Conservation (phyloP, 2,329 filamentous ascomycete genomes). For the Cercospora zeae-maydis region DNA sequence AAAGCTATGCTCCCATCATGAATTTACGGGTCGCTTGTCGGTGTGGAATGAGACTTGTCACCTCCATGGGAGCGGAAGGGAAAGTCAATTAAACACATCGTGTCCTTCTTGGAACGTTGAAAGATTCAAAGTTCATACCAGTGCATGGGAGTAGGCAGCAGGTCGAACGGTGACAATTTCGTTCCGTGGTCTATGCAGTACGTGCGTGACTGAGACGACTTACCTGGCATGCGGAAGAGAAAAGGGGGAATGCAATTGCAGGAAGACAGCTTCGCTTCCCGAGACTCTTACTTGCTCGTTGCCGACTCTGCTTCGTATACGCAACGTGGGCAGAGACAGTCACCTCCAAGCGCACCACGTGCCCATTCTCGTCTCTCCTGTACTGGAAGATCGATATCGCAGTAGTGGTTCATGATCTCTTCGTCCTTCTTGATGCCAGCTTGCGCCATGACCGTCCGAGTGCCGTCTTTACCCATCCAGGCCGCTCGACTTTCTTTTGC, state of each 20-base stretch:
- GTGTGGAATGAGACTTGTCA: constrained; percentile 22
- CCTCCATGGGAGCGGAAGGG: constrained; percentile 13
- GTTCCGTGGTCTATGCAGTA: constrained; percentile 7
- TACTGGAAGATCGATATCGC: constrained; percentile 75
- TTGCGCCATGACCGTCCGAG: constrained; percentile 25
- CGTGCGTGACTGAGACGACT: not conserved
- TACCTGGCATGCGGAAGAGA: not conserved
- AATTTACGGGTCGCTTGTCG: not conserved
- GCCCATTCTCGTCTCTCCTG: constrained; percentile 85
- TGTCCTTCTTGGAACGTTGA: constrained; percentile 21
- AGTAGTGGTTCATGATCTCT: constrained; percentile 92
- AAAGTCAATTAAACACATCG: constrained; percentile 24
- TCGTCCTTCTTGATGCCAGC: constrained; percentile 69
- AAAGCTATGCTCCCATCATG: not conserved
- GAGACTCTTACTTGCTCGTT: not conserved
- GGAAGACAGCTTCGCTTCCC: not conserved
- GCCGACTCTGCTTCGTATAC: constrained; percentile 44
- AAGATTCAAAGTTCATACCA: constrained; percentile 13
- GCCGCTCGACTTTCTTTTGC: constrained; percentile 57
- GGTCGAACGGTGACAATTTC: constrained; percentile 22
- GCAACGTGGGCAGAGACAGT: constrained; percentile 83
- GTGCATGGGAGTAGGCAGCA: constrained; percentile 10
- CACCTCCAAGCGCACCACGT: constrained; percentile 77
- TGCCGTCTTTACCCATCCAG: constrained; percentile 39
- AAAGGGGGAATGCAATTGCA: not conserved